These are phyloP conservation scores for Blumeria hordei DNA, from an alignment of 2,329 filamentous ascomycete genomes.

Conservation along the genomic window DNA sequence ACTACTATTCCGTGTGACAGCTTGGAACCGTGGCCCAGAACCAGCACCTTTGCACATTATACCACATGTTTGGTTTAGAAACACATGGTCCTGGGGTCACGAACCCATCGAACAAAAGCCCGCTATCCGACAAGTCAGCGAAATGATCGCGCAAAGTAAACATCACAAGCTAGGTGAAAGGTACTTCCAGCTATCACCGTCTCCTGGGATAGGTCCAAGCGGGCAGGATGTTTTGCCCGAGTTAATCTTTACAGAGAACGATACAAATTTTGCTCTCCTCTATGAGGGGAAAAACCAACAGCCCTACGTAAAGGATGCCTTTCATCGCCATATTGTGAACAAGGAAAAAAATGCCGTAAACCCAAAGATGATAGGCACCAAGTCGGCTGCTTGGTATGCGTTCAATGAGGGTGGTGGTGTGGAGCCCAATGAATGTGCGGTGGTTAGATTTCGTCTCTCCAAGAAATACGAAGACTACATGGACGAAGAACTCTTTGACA, in stretches of 20 bases:
- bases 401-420: constrained; percentile 83
- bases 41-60: constrained; percentile 80
- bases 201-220: constrained; percentile 56
- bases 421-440: constrained; percentile 72
- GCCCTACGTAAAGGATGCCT: constrained; percentile 82
- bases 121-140: constrained; percentile 39
- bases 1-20: constrained; percentile 78
- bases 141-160: constrained; percentile 48
- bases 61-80: constrained; percentile 89
- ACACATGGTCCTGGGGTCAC: constrained; percentile 88
- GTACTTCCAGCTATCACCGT: constrained; percentile 68
- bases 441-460: constrained; percentile 77
- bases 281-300: constrained; percentile 59
- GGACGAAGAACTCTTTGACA: constrained; percentile 80
- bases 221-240: constrained; percentile 67
- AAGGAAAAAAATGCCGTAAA: constrained; percentile 63
- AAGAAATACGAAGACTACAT: constrained; percentile 52
- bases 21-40: constrained; percentile 84
- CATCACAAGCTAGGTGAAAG: constrained; percentile 64
- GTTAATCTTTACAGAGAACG: constrained; percentile 84
- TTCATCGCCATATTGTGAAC: constrained; percentile 70
- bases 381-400: constrained; percentile 72
- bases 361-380: constrained; percentile 57
- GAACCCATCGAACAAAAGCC: constrained; percentile 58
- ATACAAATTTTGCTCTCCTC: constrained; percentile 61